Percentiles rank a stretch among this genome's conserved stretches.
Conservation (phyloP, 768 basidiomycete species). For the Boletus patriciae region DNA sequence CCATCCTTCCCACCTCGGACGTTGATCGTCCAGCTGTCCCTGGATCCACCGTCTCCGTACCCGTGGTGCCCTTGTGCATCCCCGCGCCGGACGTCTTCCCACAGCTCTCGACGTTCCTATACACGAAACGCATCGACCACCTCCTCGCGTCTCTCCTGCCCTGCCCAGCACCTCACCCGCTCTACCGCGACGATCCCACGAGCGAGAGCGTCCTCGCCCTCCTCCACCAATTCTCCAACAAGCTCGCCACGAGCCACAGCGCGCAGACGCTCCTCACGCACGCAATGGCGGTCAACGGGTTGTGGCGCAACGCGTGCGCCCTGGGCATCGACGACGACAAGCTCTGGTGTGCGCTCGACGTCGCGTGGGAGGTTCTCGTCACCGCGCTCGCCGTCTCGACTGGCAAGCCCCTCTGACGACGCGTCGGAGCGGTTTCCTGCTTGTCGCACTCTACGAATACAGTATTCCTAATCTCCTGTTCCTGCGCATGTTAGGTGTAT, state of each 20-base stretch:
- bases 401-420: constrained; percentile 19
- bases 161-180: constrained; percentile 25
- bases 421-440: neutral
- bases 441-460: constrained; percentile 2
- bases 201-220: constrained; percentile 11
- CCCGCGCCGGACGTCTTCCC: constrained; percentile 72
- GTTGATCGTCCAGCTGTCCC: constrained; percentile 9
- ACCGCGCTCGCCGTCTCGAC: constrained; percentile 38
- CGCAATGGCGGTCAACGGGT: constrained; percentile 40
- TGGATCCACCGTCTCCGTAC: constrained; percentile 39
- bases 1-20: constrained; percentile 17
- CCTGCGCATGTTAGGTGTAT: constrained; percentile 22
- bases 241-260: constrained; percentile 14
- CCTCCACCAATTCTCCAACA: constrained; percentile 17
- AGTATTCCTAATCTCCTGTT: constrained; percentile 6
- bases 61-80: constrained; percentile 67
- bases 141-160: constrained; percentile 68
- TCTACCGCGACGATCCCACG: constrained; percentile 27
- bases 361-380: constrained; percentile 51
- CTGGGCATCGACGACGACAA: constrained; percentile 50
- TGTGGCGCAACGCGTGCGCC: constrained; percentile 52
- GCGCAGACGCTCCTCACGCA: constrained; percentile 36
- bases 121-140: constrained; percentile 58
- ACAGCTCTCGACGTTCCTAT: constrained; percentile 64
- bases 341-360: constrained; percentile 49